A percentile compares a stretch with the other conserved stretches of the same genome.
Evolutionary conservation across 169 alveolate species (phyloP).

Genomic region (Plasmodium ovale): DNA sequence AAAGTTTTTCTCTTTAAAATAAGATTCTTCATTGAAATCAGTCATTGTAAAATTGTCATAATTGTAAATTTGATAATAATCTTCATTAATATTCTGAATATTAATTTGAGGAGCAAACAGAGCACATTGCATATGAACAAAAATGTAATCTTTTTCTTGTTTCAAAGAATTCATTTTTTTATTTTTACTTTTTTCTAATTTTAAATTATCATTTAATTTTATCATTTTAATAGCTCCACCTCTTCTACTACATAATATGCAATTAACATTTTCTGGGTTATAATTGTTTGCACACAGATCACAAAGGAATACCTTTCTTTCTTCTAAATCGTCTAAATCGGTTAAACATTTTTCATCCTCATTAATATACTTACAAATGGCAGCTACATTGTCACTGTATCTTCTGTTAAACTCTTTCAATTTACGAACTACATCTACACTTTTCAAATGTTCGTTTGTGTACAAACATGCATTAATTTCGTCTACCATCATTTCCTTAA

Average conservation of each 20-base stretch:
- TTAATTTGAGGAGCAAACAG: slow-evolving; percentile 53
- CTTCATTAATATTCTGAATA: slow-evolving; percentile 58
- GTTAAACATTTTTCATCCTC: slow-evolving; percentile 68
- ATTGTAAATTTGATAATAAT: slow-evolving; percentile 64
- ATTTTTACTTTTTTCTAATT: slow-evolving; percentile 43
- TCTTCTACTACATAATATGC: slow-evolving; percentile 66
- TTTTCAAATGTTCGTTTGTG: slow-evolving; percentile 12
- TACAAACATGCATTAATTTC: slow-evolving; percentile 24
- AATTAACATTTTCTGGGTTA: slow-evolving; percentile 48
- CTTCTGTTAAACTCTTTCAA: slow-evolving; percentile 31
- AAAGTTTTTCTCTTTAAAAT: slow-evolving; percentile 20
- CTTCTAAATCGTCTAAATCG: slow-evolving; percentile 51
- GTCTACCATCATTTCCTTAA: slow-evolving; percentile 24
- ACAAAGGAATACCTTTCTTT: slow-evolving; percentile 53
- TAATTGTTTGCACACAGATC: slow-evolving; percentile 75
- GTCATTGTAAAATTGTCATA: slow-evolving; percentile 42
- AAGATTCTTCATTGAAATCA: background rate
- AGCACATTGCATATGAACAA: slow-evolving; percentile 74
- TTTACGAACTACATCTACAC: background rate
- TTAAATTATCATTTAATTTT: slow-evolving; percentile 29
- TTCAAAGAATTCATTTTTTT: slow-evolving; percentile 34
- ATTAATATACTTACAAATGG: background rate
- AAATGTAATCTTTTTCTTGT: slow-evolving; percentile 49
- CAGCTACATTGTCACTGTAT: background rate
- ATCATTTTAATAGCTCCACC: slow-evolving; percentile 71